A percentile compares a stretch with the other conserved stretches of the same genome.
Evolutionary conservation across 176 grass and related monocot genomes (phyloP).

Genomic region (Cenchrus fungigraminus): DNA sequence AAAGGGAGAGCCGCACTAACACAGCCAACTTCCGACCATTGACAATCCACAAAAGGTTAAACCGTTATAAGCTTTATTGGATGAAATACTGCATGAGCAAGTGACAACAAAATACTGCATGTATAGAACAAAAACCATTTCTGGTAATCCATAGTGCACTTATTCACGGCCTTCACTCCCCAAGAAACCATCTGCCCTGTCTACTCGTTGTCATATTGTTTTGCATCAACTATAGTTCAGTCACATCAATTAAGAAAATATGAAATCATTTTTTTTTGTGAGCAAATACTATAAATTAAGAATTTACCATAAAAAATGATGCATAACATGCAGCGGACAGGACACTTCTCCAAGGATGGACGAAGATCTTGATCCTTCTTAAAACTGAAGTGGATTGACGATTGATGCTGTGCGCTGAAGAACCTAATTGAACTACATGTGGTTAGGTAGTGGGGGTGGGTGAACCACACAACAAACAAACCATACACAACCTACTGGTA

Average conservation of each 20-base stretch:
- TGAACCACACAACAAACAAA: background rate
- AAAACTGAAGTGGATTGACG: background rate
- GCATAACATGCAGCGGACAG: background rate
- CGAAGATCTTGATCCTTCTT: background rate
- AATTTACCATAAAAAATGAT: conserved; percentile 20
- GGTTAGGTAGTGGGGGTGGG: background rate
- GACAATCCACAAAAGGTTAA: background rate
- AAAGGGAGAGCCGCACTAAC: background rate
- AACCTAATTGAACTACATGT: background rate
- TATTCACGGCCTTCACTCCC: background rate
- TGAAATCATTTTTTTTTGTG: background rate
- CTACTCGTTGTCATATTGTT: background rate
- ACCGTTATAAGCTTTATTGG: background rate
- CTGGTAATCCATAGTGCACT: background rate
- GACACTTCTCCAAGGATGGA: no score
- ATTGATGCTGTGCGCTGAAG: background rate
- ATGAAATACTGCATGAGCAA: background rate
- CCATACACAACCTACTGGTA: background rate
- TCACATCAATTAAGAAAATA: background rate
- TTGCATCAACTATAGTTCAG: no score
- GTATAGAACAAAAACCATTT: background rate
- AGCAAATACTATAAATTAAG: background rate
- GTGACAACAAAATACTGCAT: background rate
- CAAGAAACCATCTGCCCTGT: background rate
- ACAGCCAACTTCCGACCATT: background rate